Base-by-base conservation (phyloP, 108 stramenopile species). In the Fragilaria crotonensis region DNA sequence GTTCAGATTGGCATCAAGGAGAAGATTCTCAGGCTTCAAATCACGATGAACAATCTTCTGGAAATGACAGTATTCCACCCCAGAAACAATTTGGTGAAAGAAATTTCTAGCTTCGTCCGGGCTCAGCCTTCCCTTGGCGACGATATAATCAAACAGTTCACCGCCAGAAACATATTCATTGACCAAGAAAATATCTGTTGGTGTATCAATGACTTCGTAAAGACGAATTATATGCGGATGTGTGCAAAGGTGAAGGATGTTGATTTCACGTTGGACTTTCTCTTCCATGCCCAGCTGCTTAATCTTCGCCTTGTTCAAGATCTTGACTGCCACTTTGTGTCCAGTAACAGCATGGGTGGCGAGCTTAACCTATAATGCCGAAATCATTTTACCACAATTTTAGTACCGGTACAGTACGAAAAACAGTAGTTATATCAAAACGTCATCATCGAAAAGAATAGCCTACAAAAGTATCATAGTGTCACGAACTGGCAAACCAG, bases 261-360 rank as follows among this genome's bases (percentile, higher is more conserved):
- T 97, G 68, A 99, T 99, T 86, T 99, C 99, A 26, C 99, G 85
- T 55, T 95, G 90, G 4, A 99, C 99, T 67, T 99, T 99, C 64
- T 99, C 99, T 66, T 92, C 96, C 99, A 99, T 99, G 41, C 95
- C 96, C 25, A 98, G 81, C 62, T 95, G 89, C 73, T 94, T 87
- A 75, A 99, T 98, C 68, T 98, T 97, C 60, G 87, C 89, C 69
- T 95, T 94, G 81, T 99, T 99, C 28, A 99, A 74, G 55, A 99
- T 98, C 74, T 99, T 99, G 21, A 99, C 93, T n/a, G 99, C 99
- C n/a, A 99, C 93, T 56, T 90, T 94, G 70, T 98, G 95, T 20
- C 96, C 96, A n/a, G 99, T 99, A 59, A 96, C 80, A 30, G 90
- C 88, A 76, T 99, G 99, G 9, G 96, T 95, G 20, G 95, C 99